Percentiles rank a stretch among this genome's conserved stretches.
Conservation (phyloP, 148 eudicot species). For the Pouteria glomerata region DNA sequence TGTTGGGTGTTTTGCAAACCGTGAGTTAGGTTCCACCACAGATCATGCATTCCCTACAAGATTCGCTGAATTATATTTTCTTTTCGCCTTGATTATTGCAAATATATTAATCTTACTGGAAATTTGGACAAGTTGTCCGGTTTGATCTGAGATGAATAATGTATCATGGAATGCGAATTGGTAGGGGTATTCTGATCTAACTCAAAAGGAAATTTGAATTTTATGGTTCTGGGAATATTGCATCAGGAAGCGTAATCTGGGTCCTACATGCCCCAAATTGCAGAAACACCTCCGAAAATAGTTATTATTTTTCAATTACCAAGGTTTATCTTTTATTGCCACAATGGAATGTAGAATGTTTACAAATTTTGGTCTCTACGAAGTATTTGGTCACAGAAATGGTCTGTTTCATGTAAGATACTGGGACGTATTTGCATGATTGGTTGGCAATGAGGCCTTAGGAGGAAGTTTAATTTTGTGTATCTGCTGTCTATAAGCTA, state of each 20-base stretch:
- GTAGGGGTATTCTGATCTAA: no score
- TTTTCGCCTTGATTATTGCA: no score
- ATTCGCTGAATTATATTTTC: no score
- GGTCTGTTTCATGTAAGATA: background rate
- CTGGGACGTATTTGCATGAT: background rate
- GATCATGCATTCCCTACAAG: no score
- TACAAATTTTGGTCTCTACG: no score
- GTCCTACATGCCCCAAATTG: background rate
- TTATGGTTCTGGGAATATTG: no score
- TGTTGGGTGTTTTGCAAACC: background rate
- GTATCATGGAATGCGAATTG: background rate
- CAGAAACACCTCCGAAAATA: background rate
- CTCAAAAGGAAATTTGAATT: no score
- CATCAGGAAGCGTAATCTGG: background rate
- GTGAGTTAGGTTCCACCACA: background rate
- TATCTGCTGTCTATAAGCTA: background rate
- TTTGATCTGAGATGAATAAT: background rate
- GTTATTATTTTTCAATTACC: background rate
- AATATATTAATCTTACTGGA: no score
- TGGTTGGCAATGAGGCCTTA: background rate
- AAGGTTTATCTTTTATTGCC: background rate
- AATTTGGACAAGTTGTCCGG: background rate
- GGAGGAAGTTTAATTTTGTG: background rate
- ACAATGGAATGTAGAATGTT: no score
- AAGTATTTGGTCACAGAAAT: no score